Evolutionary conservation across 305 asterid species (phyloP).

Genomic region (Fraxinus baroniana): DNA sequence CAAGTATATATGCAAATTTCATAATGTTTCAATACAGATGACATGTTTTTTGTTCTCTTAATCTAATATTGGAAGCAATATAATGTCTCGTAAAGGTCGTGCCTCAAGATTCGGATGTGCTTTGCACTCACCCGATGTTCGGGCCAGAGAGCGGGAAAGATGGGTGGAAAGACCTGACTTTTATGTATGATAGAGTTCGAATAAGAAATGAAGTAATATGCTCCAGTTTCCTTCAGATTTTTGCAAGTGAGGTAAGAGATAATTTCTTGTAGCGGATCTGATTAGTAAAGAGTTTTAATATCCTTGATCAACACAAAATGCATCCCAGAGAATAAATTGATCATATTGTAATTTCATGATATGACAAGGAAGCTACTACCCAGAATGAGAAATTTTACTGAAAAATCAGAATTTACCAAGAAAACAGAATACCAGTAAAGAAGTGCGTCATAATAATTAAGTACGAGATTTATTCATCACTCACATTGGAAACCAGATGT

Average conservation of each 20-base stretch:
- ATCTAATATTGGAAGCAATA: neutral
- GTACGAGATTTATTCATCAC: neutral
- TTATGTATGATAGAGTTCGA: conserved; percentile 72
- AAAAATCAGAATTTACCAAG: neutral
- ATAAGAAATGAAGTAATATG: conserved; percentile 54
- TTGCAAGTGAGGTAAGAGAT: conserved; percentile 60
- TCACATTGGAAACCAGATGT: neutral
- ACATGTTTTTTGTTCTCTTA: neutral
- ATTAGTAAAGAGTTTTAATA: neutral
- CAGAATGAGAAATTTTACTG: neutral
- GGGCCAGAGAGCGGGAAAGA: conserved; percentile 87
- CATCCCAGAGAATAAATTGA: neutral
- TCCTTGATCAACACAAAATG: neutral
- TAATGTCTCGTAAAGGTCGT: conserved; percentile 44
- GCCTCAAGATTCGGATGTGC: conserved; percentile 68
- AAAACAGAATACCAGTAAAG: neutral
- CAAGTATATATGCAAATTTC: conserved; percentile 32
- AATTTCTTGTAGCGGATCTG: neutral
- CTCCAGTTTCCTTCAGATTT: conserved; percentile 64
- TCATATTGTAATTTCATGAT: neutral
- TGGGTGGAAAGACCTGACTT: conserved; percentile 71
- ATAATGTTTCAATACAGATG: neutral
- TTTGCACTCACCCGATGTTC: conserved; percentile 96
- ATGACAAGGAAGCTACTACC: neutral
- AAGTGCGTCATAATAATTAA: neutral